Conservation (phyloP, 441 rosid genomes). For the Jatropha multifida region DNA sequence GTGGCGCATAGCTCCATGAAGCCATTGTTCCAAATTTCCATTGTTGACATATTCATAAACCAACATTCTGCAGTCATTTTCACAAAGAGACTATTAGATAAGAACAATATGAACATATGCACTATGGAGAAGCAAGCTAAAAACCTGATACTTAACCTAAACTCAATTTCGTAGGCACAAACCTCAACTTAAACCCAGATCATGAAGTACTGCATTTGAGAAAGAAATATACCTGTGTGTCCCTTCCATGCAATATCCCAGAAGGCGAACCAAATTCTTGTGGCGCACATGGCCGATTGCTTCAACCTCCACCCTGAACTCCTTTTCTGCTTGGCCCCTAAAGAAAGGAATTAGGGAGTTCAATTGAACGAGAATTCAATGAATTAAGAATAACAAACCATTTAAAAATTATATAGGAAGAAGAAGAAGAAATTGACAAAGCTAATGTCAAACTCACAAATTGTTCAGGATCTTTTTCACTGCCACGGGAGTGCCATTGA, state of each 20-base stretch:
- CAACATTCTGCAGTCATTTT: slow-evolving; percentile 54
- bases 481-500: slow-evolving; percentile 80
- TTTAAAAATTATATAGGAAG: not conserved
- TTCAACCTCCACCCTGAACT: slow-evolving; percentile 90
- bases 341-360: slow-evolving; percentile 14
- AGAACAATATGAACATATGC: slow-evolving; percentile 5
- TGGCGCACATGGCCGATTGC: slow-evolving; percentile 98
- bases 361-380: slow-evolving; percentile 9
- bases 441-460: slow-evolving; percentile 50
- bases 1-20: slow-evolving; percentile 90
- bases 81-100: not conserved
- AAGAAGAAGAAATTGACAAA: not conserved
- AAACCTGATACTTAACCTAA: not conserved
- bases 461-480: slow-evolving; percentile 89
- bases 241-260: slow-evolving; percentile 96
- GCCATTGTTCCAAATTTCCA: slow-evolving; percentile 98
- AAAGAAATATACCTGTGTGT: slow-evolving; percentile 64
- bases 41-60: slow-evolving; percentile 94
- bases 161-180: not conserved
- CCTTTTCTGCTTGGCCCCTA: slow-evolving; percentile 99
- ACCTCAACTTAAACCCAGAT: not conserved
- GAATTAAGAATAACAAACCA: not conserved
- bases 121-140: not conserved
- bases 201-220: not conserved
- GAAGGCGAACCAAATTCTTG: slow-evolving; percentile 94